Conservation (phyloP, 176 grass and related monocot species). For the Dendrocalamus sinicus region DNA sequence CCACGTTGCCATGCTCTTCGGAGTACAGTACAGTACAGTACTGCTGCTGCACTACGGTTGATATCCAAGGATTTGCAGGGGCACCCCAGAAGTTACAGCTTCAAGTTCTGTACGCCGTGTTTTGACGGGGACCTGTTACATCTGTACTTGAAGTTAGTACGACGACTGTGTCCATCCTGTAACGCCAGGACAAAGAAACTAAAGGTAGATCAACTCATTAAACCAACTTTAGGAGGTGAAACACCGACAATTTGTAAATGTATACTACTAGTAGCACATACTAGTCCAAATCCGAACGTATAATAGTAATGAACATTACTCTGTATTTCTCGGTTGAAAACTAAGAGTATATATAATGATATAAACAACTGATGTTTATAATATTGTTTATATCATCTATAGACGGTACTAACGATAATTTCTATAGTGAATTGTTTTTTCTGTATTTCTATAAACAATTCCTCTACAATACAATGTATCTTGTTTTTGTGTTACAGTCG, state of each 20-base stretch:
- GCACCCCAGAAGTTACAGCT: too few species aligned
- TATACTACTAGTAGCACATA: background rate
- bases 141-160: background rate
- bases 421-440: too few species aligned
- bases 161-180: background rate
- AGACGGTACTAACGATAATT: too few species aligned
- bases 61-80: background rate
- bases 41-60: background rate
- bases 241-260: too few species aligned
- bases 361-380: too few species aligned
- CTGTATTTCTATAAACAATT: too few species aligned
- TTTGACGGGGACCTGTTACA: background rate
- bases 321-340: background rate
- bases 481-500: too few species aligned
- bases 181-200: background rate
- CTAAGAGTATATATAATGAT: background rate
- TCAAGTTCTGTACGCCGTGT: background rate
- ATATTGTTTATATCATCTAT: too few species aligned
- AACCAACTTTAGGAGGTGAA: background rate
- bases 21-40: background rate
- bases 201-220: background rate
- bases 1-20: background rate
- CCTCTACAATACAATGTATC: too few species aligned
- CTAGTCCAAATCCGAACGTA: background rate
- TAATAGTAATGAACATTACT: background rate